A percentile compares a stretch with the other conserved stretches of the same genome.
Evolutionary conservation across 2,329 filamentous ascomycete genomes (phyloP).

Genomic region (Coleophoma eucalyptorum): DNA sequence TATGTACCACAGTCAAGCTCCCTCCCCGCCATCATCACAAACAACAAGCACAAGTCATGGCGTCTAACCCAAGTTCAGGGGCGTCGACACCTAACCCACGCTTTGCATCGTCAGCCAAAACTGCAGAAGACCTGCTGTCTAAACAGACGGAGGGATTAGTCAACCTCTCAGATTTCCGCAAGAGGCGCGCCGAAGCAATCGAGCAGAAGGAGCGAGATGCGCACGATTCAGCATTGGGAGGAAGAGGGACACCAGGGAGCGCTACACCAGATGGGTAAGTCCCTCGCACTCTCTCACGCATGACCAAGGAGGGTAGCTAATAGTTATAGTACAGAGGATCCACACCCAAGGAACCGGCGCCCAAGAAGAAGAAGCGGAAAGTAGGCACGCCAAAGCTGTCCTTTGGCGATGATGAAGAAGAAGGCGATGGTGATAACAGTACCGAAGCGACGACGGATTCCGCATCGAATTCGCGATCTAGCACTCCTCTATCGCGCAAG

Average conservation of each 20-base stretch:
- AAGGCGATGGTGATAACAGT: conserved; percentile 25
- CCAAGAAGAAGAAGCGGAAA: conserved; percentile 43
- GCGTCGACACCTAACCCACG: conserved; percentile 17
- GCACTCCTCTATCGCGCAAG: conserved; percentile 25
- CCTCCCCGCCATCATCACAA: neutral
- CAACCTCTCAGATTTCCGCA: conserved; percentile 88
- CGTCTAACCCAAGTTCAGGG: neutral
- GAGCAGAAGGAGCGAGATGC: conserved; percentile 85
- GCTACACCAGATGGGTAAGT: conserved; percentile 54
- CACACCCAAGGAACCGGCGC: conserved; percentile 33
- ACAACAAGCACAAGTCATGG: neutral
- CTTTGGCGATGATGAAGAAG: conserved; percentile 55
- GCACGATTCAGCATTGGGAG: conserved; percentile 52
- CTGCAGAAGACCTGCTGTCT: conserved; percentile 28
- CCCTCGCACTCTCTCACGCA: neutral
- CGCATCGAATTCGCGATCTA: conserved; percentile 16
- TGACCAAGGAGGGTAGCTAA: conserved; percentile 16
- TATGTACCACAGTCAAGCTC: too few relatives aligned
- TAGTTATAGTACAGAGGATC: conserved; percentile 30
- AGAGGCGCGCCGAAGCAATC: conserved; percentile 89
- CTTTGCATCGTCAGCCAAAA: conserved; percentile 26
- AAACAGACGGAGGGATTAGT: conserved; percentile 71
- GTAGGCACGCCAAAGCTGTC: conserved; percentile 46
- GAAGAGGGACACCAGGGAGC: conserved; percentile 22
- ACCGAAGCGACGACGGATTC: conserved; percentile 34